phyloP scores from a whole-genome alignment of 2,329 filamentous ascomycete species.

The Juglanconis juglandina region DNA sequence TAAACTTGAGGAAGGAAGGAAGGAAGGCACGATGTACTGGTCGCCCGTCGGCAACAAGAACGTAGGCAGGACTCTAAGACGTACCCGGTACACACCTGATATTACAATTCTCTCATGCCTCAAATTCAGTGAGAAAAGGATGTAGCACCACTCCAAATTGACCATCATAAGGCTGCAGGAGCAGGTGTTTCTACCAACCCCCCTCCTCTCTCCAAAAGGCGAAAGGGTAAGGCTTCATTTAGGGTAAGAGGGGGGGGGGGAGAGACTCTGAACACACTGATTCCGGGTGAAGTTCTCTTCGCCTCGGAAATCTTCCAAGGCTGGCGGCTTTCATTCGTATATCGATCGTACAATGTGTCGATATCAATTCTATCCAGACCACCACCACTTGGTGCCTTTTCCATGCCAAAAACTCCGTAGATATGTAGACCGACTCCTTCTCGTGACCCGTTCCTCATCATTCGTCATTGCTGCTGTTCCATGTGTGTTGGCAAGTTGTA shows the following conservation, averaged over 20 bases:
- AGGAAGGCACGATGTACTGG: neutral
- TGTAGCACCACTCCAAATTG: too few species aligned
- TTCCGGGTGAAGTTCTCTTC: neutral
- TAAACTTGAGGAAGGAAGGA: neutral
- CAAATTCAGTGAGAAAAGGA: too few species aligned
- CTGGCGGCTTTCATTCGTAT: neutral
- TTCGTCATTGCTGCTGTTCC: slow-evolving; percentile 33
- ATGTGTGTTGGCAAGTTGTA: slow-evolving; percentile 62
- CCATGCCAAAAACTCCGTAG: slow-evolving; percentile 11
- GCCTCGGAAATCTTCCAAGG: neutral
- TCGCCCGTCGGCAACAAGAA: neutral
- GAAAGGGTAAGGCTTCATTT: too few species aligned
- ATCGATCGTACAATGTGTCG: neutral
- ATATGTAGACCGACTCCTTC: neutral
- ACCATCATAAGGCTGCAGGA: too few species aligned
- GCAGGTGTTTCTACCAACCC: too few species aligned
- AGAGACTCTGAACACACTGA: too few species aligned
- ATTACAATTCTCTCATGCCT: too few species aligned
- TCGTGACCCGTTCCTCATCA: neutral
- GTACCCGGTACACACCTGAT: too few species aligned
- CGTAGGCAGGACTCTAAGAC: neutral
- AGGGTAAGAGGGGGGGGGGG: too few species aligned
- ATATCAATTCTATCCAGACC: neutral
- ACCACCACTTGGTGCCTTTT: neutral
- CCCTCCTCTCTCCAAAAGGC: too few species aligned